Conservation (phyloP, 768 basidiomycete species). For the Lanmaoa pseudosensibilis region DNA sequence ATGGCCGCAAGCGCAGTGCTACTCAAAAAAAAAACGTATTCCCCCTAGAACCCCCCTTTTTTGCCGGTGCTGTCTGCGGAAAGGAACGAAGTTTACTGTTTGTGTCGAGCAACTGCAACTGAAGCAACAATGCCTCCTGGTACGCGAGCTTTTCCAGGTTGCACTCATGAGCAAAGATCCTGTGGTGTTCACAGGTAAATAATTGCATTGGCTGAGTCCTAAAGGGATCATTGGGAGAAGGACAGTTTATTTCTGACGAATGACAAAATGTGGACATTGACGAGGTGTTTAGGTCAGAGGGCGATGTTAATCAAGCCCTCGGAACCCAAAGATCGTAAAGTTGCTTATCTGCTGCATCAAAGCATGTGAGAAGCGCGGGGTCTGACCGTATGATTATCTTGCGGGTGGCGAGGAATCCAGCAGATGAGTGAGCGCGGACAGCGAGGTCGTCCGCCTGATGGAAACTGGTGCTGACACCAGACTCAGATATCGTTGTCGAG, state of each 20-base stretch:
- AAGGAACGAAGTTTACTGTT: neutral
- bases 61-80: no score
- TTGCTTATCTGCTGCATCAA: constrained; percentile 74
- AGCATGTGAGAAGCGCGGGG: constrained; percentile 66
- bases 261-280: neutral
- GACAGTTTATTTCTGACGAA: neutral
- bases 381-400: constrained; percentile 59
- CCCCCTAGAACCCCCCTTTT: neutral
- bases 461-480: constrained; percentile 23
- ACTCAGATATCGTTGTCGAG: constrained; percentile 35
- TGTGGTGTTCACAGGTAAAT: neutral
- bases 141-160: neutral
- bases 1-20: neutral
- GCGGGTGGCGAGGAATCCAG: constrained; percentile 31
- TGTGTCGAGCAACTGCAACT: neutral
- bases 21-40: neutral
- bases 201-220: neutral
- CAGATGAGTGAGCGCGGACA: constrained; percentile 18
- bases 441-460: constrained; percentile 19
- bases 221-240: neutral
- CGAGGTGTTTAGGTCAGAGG: neutral
- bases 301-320: constrained; percentile 13
- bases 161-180: neutral
- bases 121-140: neutral
- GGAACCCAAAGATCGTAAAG: constrained; percentile 79